Evolutionary conservation across 768 basidiomycete species (phyloP).

Genomic region (Lepiota brunneoincarnata): DNA sequence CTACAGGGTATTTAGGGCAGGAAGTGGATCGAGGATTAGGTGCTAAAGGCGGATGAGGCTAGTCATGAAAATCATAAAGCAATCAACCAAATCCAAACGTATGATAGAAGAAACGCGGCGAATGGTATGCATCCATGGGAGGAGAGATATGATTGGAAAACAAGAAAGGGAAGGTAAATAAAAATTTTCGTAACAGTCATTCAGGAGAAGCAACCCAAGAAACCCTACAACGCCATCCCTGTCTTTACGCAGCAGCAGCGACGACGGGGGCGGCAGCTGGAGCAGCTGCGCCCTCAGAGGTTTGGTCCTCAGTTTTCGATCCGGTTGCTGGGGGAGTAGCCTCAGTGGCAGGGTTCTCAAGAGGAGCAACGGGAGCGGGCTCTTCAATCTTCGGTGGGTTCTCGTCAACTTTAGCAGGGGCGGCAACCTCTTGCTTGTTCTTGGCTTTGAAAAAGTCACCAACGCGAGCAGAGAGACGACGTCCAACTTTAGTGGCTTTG

Average conservation of each 20-base stretch:
- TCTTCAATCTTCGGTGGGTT: slow-evolving; percentile 87
- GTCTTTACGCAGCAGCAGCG: slow-evolving; percentile 72
- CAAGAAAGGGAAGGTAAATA: slow-evolving; percentile 28
- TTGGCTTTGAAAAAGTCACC: slow-evolving; percentile 80
- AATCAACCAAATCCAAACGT: slow-evolving; percentile 60
- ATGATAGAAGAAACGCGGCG: slow-evolving; percentile 36
- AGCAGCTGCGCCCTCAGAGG: slow-evolving; percentile 37
- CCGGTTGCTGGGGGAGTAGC: slow-evolving; percentile 35
- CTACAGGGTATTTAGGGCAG: slow-evolving; percentile 56
- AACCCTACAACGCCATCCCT: slow-evolving; percentile 13
- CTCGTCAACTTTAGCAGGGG: slow-evolving; percentile 84
- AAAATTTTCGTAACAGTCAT: slow-evolving; percentile 46
- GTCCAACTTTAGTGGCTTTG: slow-evolving; percentile 64
- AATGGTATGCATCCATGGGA: slow-evolving; percentile 31
- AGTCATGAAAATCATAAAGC: slow-evolving; percentile 67
- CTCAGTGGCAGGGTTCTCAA: slow-evolving; percentile 73
- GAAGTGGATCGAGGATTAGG: slow-evolving; percentile 69
- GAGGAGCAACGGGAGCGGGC: slow-evolving; percentile 76
- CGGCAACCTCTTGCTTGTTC: slow-evolving; percentile 58
- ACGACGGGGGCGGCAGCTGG: slow-evolving; percentile 65
- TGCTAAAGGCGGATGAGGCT: slow-evolving; percentile 58
- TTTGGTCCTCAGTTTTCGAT: slow-evolving; percentile 38
- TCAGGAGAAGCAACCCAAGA: slow-evolving; percentile 18
- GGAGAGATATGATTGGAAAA: slow-evolving; percentile 34
- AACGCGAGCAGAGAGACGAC: slow-evolving; percentile 83